Evolutionary conservation across 192 early-diverging fungal genomes (phyloP).

Genomic region (Mortierella hygrophila): DNA sequence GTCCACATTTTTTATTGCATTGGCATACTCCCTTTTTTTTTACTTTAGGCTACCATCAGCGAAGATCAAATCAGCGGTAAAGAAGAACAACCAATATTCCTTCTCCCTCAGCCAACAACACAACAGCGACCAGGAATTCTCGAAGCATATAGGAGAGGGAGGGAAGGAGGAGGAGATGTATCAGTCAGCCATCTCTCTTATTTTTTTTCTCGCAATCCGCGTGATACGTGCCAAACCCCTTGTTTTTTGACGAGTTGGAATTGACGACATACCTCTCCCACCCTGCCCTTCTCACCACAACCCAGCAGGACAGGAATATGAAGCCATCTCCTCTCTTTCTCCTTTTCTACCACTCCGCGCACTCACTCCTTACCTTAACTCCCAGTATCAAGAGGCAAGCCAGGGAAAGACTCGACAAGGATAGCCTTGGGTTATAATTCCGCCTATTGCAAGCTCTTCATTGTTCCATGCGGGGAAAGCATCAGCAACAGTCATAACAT

Average conservation of each 20-base stretch:
- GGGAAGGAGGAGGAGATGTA: neutral
- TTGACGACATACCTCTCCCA: neutral
- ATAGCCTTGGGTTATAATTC: too few species aligned
- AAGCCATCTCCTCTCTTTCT: neutral
- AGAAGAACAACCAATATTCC: neutral
- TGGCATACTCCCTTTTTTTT: neutral
- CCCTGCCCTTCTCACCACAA: neutral
- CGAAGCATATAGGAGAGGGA: neutral
- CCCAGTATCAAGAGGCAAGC: neutral
- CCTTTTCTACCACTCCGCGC: neutral
- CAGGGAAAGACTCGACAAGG: neutral
- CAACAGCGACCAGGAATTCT: neutral
- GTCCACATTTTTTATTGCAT: neutral
- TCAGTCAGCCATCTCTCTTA: neutral
- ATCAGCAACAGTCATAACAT: neutral
- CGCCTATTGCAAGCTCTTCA: too few species aligned
- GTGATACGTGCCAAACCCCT: neutral
- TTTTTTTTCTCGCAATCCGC: neutral
- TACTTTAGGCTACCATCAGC: conserved; percentile 37
- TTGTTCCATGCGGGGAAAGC: too few species aligned
- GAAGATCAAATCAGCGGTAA: conserved; percentile 47
- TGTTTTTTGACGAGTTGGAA: neutral
- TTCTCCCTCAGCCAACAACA: neutral
- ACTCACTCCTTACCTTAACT: neutral
- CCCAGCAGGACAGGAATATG: neutral